Base-by-base conservation (phyloP, 371 early-diverging fungal genomes). In the Apophysomyces elegans region DNA sequence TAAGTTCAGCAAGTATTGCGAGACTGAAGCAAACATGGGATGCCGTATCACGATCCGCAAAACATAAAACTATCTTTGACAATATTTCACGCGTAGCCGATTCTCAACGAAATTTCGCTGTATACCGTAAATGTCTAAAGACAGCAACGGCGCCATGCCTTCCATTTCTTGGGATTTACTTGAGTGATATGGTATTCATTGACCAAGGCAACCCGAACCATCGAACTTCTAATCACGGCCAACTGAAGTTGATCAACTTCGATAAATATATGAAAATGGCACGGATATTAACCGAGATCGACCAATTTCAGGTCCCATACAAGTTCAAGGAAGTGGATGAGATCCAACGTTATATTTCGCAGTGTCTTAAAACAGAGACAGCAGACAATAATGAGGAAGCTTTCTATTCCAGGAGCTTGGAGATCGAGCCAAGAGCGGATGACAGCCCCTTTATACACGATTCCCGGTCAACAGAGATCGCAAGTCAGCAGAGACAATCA, bases 111-210 rank as follows among this genome's bases (percentile, higher is more conserved):
- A 95, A 95, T 73, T 95, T 88, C 71, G 81, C 88, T 3, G 87
- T 86, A 38, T 95, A 94, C 72, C 82, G 96, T n/a, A 73, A 76
- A 12, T 66, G 82, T 4, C 62, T 96, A 45, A 86, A 86, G 54
- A 77, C 75, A 7, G 76, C 88, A 1, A 64, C 81, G 5, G 88
- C 91, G 5, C 95, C 95, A 2, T 89, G 90, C 43, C 71, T 95
- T 7, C 95, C 95, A 0, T 95, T 93, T 63, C 71, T 95, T 26
- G 95, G 95, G 18, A 73, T 94, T n/a, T 95, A 90, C 60, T 78
- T 96, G 38, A 93, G 94, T 6, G 96, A 96, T 66, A 76, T 96
- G 71, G 94, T 93, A 0, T 94, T 94, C 72, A 90, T 91, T 38
- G 91, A 81, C 36, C 79, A 81, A 57, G 79, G 81, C 39, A 83